Evolutionary conservation across 2,329 filamentous ascomycete species (phyloP).

Genomic region (Trichoderma guizhouense): DNA sequence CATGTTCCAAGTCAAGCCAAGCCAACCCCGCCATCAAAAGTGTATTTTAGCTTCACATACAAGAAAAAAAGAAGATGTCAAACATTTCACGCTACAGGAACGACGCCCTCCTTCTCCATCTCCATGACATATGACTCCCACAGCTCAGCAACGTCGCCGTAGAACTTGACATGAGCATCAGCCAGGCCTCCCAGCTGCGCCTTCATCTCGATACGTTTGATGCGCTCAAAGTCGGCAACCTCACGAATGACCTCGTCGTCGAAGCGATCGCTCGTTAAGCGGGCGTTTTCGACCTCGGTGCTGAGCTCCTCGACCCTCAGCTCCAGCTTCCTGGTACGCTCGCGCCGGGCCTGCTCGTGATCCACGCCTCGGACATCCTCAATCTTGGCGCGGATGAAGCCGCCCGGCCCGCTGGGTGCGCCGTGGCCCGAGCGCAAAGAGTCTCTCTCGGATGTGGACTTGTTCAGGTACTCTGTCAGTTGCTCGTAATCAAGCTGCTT

Average conservation of each 20-base stretch:
- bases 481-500: slow-evolving; percentile 98
- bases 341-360: slow-evolving; percentile 85
- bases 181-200: slow-evolving; percentile 79
- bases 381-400: slow-evolving; percentile 89
- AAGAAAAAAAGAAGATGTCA: not conserved
- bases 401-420: slow-evolving; percentile 61
- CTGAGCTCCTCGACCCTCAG: slow-evolving; percentile 90
- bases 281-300: slow-evolving; percentile 81
- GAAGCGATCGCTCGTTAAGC: slow-evolving; percentile 84
- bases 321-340: slow-evolving; percentile 85
- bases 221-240: slow-evolving; percentile 89
- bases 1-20: not conserved
- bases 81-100: slow-evolving; percentile 19
- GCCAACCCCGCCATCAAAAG: not conserved
- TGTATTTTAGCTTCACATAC: not conserved
- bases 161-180: slow-evolving; percentile 83
- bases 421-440: slow-evolving; percentile 62
- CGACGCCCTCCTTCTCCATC: slow-evolving; percentile 66
- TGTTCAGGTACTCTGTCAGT: slow-evolving; percentile 91
- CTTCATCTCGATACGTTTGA: slow-evolving; percentile 92
- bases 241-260: slow-evolving; percentile 95
- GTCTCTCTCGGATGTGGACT: slow-evolving; percentile 84
- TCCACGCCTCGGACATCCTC: slow-evolving; percentile 96
- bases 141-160: slow-evolving; percentile 70
- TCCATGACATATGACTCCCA: slow-evolving; percentile 91